These are phyloP conservation scores for Globisporangium viniferum DNA, from an alignment of 352 stramenopile genomes.

Conservation along the genomic window DNA sequence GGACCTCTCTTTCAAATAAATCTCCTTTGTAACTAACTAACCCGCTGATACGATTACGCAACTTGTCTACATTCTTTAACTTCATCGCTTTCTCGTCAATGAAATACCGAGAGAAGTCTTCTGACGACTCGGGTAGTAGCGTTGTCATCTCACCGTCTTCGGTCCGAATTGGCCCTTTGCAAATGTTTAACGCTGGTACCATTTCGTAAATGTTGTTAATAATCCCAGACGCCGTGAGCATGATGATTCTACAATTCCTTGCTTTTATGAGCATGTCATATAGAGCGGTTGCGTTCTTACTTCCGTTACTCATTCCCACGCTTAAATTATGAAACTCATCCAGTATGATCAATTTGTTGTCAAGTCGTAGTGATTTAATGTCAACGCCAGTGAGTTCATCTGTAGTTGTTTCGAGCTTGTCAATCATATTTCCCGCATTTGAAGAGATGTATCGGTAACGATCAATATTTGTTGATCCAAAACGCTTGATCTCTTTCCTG, in stretches of 20 bases:
- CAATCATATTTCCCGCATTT: not conserved
- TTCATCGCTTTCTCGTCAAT: not conserved
- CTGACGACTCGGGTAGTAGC: not conserved
- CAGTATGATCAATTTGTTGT: not conserved
- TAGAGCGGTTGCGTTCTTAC: not conserved
- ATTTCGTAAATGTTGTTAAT: not conserved
- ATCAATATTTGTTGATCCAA: not conserved
- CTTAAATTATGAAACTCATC: not conserved
- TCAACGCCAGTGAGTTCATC: not conserved
- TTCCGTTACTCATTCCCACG: not conserved
- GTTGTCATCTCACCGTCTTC: not conserved
- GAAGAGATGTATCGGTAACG: not conserved
- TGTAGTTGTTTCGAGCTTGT: not conserved
- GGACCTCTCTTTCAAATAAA: not conserved
- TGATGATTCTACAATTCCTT: not conserved
- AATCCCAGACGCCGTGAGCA: not conserved
- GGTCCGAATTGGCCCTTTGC: not conserved
- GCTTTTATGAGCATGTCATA: not conserved
- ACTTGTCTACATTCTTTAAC: not conserved
- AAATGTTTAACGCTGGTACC: not conserved
- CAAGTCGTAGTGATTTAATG: not conserved
- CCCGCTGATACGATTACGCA: not conserved
- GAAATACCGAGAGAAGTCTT: not conserved
- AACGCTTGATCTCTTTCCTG: not conserved
- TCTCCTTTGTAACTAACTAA: not conserved